Evolutionary conservation across 352 stramenopile genomes (phyloP), one percentile per base, ranked within the genome.

Genomic region (Pythium folliculosum): DNA sequence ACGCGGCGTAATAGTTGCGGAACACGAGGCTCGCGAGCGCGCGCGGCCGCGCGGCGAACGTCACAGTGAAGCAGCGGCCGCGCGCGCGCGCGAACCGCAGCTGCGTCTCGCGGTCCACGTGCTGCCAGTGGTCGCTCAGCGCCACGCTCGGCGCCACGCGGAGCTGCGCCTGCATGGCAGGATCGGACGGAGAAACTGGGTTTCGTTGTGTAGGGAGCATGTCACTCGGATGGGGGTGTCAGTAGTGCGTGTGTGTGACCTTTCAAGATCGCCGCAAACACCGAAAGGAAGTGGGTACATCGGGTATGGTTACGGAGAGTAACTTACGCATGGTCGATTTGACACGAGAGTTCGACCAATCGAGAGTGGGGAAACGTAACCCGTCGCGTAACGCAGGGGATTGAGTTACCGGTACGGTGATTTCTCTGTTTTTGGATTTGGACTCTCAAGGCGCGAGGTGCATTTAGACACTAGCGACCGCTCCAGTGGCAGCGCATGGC

Each of bases 1-100:
- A 76, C 9, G 79, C 77, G 1, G 79, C 65, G 71, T 92, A 92
- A 58, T 81, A 91, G 68, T 92, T 92, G 65, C 80, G 81, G 49
- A 91, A 91, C 32, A 81, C 73, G 32, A 89, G 61, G 38, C 67
- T 67, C 60, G 65, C 77, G 19, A 76, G 53, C 10, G 63, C 57
- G 8, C 8, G 57, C 37, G 63, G 43, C 5, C 54, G 62, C 14
- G 70, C 64, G n/a, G 65, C 35, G 43, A 90, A 69, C 2, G 77
- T 64, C 62, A 90, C 60, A 23, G 75, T 73, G 70, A 89, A 82
- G 43, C 70, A 73, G 35, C 60, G 50, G 38, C 67, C 70, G 27
- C 82, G 77, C 21, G 78, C 77, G 27, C 60, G 55, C 21, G 60
- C 64, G 44, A 70, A 69, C 58, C 65, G 62, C 30, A 52, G 19